phyloP scores from a whole-genome alignment of 495 filamentous ascomycete genomes.

The Aspergillus wentii region DNA sequence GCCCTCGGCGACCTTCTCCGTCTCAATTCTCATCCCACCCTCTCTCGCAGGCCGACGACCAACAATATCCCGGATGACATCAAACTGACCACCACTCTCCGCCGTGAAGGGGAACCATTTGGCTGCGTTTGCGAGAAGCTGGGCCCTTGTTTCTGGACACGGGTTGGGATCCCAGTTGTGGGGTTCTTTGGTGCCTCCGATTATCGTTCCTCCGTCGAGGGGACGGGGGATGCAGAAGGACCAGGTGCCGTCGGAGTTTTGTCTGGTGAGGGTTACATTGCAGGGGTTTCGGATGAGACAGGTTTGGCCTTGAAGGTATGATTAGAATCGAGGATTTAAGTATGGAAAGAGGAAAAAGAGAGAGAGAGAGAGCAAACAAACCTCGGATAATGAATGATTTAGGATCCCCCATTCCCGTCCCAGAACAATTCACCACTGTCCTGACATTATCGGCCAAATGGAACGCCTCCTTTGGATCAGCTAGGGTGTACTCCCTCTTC shows the following conservation, averaged over 20 bases:
- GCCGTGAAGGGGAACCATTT: conserved; percentile 41
- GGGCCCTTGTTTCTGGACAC: conserved; percentile 37
- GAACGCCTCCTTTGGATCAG: conserved; percentile 45
- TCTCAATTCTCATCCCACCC: conserved; percentile 39
- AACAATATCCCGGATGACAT: conserved; percentile 43
- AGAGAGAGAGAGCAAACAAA: conserved; percentile 14
- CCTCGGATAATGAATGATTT: conserved; percentile 52
- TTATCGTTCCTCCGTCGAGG: conserved; percentile 55
- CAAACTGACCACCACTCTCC: conserved; percentile 33
- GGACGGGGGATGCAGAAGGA: conserved; percentile 57
- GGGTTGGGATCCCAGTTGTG: conserved; percentile 50
- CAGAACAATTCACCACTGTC: conserved; percentile 56
- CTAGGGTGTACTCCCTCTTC: conserved; percentile 38
- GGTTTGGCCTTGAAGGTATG: conserved; percentile 34
- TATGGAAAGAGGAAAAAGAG: conserved; percentile 1
- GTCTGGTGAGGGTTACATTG: conserved; percentile 51
- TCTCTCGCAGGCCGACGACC: conserved; percentile 39
- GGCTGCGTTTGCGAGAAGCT: conserved; percentile 38
- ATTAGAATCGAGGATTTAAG: not conserved
- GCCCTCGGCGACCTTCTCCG: conserved; percentile 22
- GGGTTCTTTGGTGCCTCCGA: conserved; percentile 60
- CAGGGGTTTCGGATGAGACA: conserved; percentile 42
- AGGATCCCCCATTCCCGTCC: conserved; percentile 47
- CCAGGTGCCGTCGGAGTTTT: conserved; percentile 56
- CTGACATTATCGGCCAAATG: conserved; percentile 29